Base-by-base conservation (phyloP, 148 eudicot species). In the Agrostemma githago region DNA sequence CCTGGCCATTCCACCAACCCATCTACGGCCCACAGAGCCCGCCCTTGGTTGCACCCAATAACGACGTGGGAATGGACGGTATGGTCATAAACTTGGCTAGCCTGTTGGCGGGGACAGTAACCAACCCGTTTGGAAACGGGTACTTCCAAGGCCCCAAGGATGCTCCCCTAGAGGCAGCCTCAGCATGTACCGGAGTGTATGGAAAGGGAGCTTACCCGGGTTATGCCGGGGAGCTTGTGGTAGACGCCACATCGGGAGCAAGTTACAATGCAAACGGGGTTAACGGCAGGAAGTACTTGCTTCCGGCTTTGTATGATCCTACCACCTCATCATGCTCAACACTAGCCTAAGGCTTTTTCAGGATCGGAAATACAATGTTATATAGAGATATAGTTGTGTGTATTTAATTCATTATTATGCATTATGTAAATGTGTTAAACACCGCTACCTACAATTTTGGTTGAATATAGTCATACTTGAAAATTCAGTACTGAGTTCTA, bases 1-100 rank as follows among this genome's bases (percentile, higher is more conserved):
- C 87, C 0, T 83, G 88, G 88, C 88, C 90, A 1, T 85, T 84
- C 44, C 89, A 88, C 79, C 87, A 86, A 76, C 91, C 91, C 76
- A 86, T 86, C 11, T 88, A 86, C 84, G 91, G 91, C 57, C 91
- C 89, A 16, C 89, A 88, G 19, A 68, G 79, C 74, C 76, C 84
- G 8, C 83, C 91, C 0, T 37, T 88, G 39, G 83, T 84, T 4
- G 85, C 87, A 2, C 89, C 89, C 2, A 88, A 88, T 75, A 71
- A 73, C 21, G 85, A 88, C 20, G 80, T 88, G 62, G 91, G 91
- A 20, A 16, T 84, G 9, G 91, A 88, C 39, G 91, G 91, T 0
- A 85, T 88, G 84, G 77, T 88, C 4, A 86, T 86, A 12, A 86
- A 84, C 74, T 71, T 88, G 70, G 85, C 86, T 0, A 74, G 62